Evolutionary conservation across 129 eudicot species (phyloP), one percentile per base, ranked within the genome.

Genomic region (Flaveria ramosissima): DNA sequence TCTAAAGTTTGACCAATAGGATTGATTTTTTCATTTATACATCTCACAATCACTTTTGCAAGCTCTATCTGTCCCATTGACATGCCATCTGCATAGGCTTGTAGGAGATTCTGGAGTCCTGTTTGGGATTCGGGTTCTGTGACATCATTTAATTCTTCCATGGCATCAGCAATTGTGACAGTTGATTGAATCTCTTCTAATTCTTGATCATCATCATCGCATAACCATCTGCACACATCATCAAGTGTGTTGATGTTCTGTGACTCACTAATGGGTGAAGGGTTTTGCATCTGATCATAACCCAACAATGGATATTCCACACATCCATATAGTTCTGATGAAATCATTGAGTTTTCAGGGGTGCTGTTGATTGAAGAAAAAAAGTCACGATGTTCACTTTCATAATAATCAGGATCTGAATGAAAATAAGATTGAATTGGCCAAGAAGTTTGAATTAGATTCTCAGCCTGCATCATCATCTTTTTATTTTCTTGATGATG

Each of bases 11-110:
- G 81, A 39, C 96, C 96, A 12, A 82, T 12, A 11, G 90, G 91
- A 43, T 69, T 84, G 9, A 55, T 76, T 63, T 80, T 88, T 79
- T 86, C 86, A 14, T 67, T 70, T 62, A 88, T 78, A 55, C 86
- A 65, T 59, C 66, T 78, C 17, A 69, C 68, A 21, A 90, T 86
- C 59, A 86, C 92, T 21, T 80, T 82, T 0, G 80, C 78, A 46
- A 90, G 91, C 66, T 75, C 82, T 39, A 21, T 59, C 24, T 86
- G 89, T 26, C 85, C 88, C 77, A 76, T 79, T 72, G 83, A 81
- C 65, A 77, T 78, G 41, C 89, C 88, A 39, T 90, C 96, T 39
- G 78, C 89, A 73, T 88, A 90, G 26, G 91, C 96, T 27, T 17
- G 52, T 13, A 90, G 83, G n/a, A 88, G 87, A 71, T 69, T 88